These are phyloP conservation scores for Aurifilum marmelostoma DNA, from an alignment of 2,329 filamentous ascomycete genomes.

Conservation along the genomic window DNA sequence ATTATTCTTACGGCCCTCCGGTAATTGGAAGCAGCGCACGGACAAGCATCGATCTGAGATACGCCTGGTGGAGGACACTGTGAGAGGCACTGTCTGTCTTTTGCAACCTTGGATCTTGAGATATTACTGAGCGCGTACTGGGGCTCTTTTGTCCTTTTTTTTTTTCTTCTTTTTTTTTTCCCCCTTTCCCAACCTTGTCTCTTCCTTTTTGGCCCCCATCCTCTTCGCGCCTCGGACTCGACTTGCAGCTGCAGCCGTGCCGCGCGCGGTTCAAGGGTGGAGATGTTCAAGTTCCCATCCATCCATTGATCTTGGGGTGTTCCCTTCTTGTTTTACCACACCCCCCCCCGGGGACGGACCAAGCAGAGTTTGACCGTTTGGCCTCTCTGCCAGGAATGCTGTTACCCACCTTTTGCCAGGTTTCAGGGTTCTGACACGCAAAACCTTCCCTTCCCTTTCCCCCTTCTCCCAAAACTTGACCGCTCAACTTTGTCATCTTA, in stretches of 20 bases:
- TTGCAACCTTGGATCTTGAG: neutral
- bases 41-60: neutral
- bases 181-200: neutral
- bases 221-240: neutral
- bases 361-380: neutral
- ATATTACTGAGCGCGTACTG: too few relatives aligned
- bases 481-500: slow-evolving; percentile 6
- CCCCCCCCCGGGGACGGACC: too few relatives aligned
- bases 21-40: neutral
- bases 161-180: neutral
- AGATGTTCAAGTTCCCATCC: neutral
- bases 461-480: neutral
- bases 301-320: too few relatives aligned
- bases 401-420: neutral
- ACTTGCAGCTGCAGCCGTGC: neutral
- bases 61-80: neutral
- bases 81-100: neutral
- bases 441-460: neutral
- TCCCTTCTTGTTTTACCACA: too few relatives aligned
- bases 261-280: neutral
- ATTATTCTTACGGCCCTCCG: neutral
- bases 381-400: neutral
- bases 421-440: neutral
- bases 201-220: neutral
- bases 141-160: neutral